These are phyloP conservation scores for Pythium sukuiense DNA, from an alignment of 352 stramenopile genomes.

Conservation along the genomic window DNA sequence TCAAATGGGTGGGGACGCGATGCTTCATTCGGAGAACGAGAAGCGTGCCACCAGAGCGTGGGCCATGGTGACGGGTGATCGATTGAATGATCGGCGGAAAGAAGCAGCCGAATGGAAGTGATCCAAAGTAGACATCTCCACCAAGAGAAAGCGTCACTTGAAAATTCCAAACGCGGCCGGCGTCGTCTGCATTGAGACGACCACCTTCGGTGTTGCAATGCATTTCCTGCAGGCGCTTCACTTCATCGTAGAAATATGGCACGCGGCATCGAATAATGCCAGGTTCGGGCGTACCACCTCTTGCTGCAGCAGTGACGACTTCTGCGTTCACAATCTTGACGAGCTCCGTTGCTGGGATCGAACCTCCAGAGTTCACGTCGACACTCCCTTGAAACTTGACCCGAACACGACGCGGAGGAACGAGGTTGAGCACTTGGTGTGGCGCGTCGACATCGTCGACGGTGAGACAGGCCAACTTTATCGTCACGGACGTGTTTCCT, in stretches of 20 bases:
- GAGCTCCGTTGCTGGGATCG: slow-evolving; percentile 15
- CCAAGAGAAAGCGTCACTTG: slow-evolving; percentile 42
- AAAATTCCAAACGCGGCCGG: slow-evolving; percentile 33
- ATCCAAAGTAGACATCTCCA: slow-evolving; percentile 45
- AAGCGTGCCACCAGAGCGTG: slow-evolving; percentile 51
- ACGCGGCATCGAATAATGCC: slow-evolving; percentile 41
- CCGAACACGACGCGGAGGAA: slow-evolving; percentile 44
- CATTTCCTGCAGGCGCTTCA: slow-evolving; percentile 32
- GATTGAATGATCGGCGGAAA: slow-evolving; percentile 59
- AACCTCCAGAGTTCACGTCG: slow-evolving; percentile 5
- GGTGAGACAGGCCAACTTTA: slow-evolving; percentile 34
- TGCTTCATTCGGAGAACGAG: slow-evolving; percentile 72
- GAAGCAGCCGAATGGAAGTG: slow-evolving; percentile 51
- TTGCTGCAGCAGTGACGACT: background rate
- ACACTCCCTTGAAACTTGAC: slow-evolving; percentile 54
- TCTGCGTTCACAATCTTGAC: slow-evolving; percentile 42
- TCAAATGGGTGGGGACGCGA: slow-evolving; percentile 47
- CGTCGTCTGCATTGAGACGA: background rate
- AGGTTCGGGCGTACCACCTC: background rate
- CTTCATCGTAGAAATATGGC: slow-evolving; percentile 58
- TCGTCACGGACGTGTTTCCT: slow-evolving; percentile 33
- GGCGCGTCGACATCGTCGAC: slow-evolving; percentile 48
- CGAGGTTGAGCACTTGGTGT: slow-evolving; percentile 42
- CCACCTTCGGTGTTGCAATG: background rate
- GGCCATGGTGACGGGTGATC: slow-evolving; percentile 69